A percentile compares a stretch with the other conserved stretches of the same genome.
These are phyloP conservation scores for Cyclocybe cylindracea DNA, from an alignment of 768 basidiomycete genomes.

Conservation along the genomic window DNA sequence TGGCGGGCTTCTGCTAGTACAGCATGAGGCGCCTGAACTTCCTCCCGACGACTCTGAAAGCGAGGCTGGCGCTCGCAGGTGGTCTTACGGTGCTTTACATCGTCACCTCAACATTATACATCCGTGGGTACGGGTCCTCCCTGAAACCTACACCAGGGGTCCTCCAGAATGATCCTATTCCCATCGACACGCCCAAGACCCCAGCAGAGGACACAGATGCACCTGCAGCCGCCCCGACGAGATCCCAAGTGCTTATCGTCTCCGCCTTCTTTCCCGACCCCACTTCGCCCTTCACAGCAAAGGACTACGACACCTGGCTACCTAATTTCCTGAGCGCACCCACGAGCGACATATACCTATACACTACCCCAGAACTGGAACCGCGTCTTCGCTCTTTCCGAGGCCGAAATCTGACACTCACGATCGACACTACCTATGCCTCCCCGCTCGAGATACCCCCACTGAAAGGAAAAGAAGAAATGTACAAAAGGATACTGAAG, in stretches of 20 bases:
- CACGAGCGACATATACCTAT: conserved; percentile 55
- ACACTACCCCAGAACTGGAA: conserved; percentile 43
- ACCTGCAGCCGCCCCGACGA: not conserved
- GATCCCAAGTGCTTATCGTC: conserved; percentile 40
- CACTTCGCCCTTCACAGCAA: conserved; percentile 45
- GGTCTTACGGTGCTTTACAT: conserved; percentile 12
- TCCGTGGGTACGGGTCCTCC: conserved; percentile 10
- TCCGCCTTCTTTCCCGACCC: conserved; percentile 50
- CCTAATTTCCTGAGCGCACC: conserved; percentile 43
- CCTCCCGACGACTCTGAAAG: conserved; percentile 10
- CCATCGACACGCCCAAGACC: not conserved
- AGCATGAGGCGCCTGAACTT: conserved; percentile 8
- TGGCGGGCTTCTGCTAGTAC: no score
- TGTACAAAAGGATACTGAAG: conserved; percentile 43
- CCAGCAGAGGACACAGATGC: not conserved
- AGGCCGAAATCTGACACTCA: conserved; percentile 31
- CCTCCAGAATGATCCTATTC: not conserved
- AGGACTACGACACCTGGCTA: conserved; percentile 48
- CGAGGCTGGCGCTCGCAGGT: conserved; percentile 19
- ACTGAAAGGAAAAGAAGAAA: conserved; percentile 29
- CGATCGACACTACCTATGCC: conserved; percentile 46
- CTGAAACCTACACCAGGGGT: not conserved
- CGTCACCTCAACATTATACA: conserved; percentile 12
- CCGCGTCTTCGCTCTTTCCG: conserved; percentile 31
- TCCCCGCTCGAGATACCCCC: conserved; percentile 52